Percentiles rank a stretch among this genome's conserved stretches.
Evolutionary conservation across 768 basidiomycete species (phyloP).

Genomic region (Lyophyllum shimeji): DNA sequence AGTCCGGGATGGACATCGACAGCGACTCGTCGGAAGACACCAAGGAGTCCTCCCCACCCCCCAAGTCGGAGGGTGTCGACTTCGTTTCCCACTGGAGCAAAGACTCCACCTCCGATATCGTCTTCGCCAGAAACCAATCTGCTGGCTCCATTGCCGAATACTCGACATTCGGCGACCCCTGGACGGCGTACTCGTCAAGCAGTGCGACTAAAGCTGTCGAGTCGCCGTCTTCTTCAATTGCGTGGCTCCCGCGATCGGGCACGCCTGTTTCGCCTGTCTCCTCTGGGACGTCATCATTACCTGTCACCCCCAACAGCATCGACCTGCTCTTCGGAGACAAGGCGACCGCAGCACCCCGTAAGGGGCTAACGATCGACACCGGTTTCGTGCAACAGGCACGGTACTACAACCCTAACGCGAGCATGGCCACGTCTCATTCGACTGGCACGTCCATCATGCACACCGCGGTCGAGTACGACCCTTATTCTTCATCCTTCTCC

Average conservation of each 20-base stretch:
- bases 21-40: conserved; percentile 50
- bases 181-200: conserved; percentile 44
- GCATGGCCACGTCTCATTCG: conserved; percentile 42
- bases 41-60: conserved; percentile 41
- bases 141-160: conserved; percentile 23
- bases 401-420: conserved; percentile 46
- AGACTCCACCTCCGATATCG: conserved; percentile 49
- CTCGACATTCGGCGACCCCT: conserved; percentile 41
- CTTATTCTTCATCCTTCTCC: conserved; percentile 58
- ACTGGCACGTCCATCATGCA: conserved; percentile 68
- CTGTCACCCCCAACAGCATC: conserved; percentile 57
- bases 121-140: conserved; percentile 39
- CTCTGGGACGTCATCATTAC: conserved; percentile 45
- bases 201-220: conserved; percentile 57
- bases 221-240: conserved; percentile 48
- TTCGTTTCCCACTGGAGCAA: conserved; percentile 62
- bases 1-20: conserved; percentile 71
- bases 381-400: conserved; percentile 38
- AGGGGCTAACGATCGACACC: conserved; percentile 63
- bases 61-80: conserved; percentile 31
- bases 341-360: conserved; percentile 33
- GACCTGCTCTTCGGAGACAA: conserved; percentile 40
- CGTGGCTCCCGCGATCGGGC: conserved; percentile 37
- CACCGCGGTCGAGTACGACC: conserved; percentile 69
- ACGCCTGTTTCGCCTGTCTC: conserved; percentile 46